Evolutionary conservation across 371 early-diverging fungal species (phyloP), one percentile per base, ranked within the genome.

Genomic region (Rhizopus microsporus): DNA sequence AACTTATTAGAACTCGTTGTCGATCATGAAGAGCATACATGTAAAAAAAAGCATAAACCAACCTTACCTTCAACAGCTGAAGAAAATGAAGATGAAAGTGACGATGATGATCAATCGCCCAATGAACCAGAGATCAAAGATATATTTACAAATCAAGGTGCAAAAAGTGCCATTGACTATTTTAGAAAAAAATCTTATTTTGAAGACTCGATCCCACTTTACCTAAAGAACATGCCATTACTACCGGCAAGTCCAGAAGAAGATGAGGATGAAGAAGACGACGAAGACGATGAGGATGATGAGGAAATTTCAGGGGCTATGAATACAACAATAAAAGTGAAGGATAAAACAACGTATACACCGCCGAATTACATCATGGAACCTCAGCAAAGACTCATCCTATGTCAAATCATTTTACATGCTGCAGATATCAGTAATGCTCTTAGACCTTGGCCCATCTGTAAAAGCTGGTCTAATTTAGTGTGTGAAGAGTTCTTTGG

Each of bases 401-500:
- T 93, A 12, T 83, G 86, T 58, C 85, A 89, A 48, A 81, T 85
- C 10, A 57, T 93, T 47, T 70, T 94, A 4, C 94, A 94, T 59
- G 93, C 91, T 1, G 92, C 93, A 3, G 96, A 95, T 54, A 92
- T 94, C 46, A 90, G 90, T 56, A 95, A 95, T 57, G 87, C 94
- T 0, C 83, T 90, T 33, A 75, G 93, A 35, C 96, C 96, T 4
- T 92, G 92, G 89, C 70, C 79, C 0, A 75, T 93, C 42, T 93
- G 92, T 64, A 84, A 85, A 57, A 79, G 78, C 45, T 96, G 96
- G 96, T 89, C 93, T 0, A 88, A 92, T 70, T 59, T 90, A 50
- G 90, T 94, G 7, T 87, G 90, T 10, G 79, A 82, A 54, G 96
- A 96, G 67, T 94, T 93, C 48, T 92, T 91, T 56, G 63, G 79